These are phyloP conservation scores for Cercophora scortea DNA, from an alignment of 495 filamentous ascomycete species.

Conservation along the genomic window DNA sequence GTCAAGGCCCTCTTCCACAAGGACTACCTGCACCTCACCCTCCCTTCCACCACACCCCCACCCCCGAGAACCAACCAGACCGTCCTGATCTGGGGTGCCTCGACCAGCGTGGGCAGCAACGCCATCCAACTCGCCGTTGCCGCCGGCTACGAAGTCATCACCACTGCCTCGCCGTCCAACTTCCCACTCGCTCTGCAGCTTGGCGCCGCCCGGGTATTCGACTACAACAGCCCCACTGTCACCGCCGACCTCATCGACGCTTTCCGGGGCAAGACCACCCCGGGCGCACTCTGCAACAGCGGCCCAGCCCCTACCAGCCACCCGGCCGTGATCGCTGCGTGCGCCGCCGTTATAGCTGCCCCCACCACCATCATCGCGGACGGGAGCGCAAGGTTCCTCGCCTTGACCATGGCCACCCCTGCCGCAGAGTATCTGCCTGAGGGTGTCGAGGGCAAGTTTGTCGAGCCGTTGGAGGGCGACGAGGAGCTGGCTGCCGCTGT, in stretches of 20 bases:
- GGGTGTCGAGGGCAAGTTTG: background rate
- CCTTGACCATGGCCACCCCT: background rate
- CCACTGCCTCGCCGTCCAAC: constrained; percentile 48
- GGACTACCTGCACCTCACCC: constrained; percentile 27
- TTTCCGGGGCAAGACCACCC: background rate
- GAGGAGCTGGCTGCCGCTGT: background rate
- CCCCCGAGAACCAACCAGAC: constrained; percentile 14
- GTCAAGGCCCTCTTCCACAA: constrained; percentile 5
- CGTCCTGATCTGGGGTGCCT: constrained; percentile 54
- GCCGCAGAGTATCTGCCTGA: background rate
- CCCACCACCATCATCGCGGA: background rate
- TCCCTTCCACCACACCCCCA: constrained; percentile 12
- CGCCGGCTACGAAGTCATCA: constrained; percentile 51
- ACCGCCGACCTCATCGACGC: constrained; percentile 25
- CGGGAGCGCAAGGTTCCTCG: background rate
- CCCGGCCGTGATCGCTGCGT: background rate
- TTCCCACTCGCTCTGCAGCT: constrained; percentile 43
- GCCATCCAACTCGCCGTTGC: constrained; percentile 57
- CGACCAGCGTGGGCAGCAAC: constrained; percentile 50
- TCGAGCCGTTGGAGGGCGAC: background rate
- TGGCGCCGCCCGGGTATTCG: constrained; percentile 49
- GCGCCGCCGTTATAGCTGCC: background rate
- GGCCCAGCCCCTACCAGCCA: constrained; percentile 1
- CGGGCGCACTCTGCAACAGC: background rate
- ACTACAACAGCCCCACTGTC: constrained; percentile 42